Percentiles rank a stretch among this genome's conserved stretches.
Conservation (phyloP, 1,284 basidiomycete species). For the Inonotus hispidus region DNA sequence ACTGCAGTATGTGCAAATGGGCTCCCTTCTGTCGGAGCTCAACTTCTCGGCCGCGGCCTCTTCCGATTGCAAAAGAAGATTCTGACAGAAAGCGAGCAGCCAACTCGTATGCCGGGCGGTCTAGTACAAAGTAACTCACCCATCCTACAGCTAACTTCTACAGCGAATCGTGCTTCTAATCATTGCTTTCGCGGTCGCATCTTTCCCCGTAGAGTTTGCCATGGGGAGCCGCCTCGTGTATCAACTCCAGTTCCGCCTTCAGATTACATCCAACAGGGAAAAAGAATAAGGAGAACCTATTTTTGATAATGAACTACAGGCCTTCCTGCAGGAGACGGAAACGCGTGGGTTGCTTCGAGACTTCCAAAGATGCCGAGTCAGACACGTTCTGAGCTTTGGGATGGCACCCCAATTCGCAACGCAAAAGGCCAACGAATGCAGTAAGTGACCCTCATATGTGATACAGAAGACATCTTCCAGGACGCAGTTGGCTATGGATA, state of each 20-base stretch:
- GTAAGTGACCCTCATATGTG: neutral
- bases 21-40: neutral
- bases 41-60: neutral
- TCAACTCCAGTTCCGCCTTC: neutral
- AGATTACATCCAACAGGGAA: neutral
- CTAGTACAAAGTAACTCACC: neutral
- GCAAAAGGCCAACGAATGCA: neutral
- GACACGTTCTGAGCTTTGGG: neutral
- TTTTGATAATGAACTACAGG: neutral
- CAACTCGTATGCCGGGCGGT: neutral
- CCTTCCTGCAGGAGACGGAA: neutral
- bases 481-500: neutral
- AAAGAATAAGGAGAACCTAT: slow-evolving; percentile 2
- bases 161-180: neutral
- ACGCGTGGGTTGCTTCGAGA: neutral
- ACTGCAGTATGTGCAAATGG: neutral
- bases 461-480: neutral
- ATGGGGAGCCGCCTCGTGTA: neutral
- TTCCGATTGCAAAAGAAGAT: neutral
- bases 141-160: neutral
- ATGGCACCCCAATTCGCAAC: neutral
- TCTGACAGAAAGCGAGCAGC: slow-evolving; percentile 6
- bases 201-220: neutral
- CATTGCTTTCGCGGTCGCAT: neutral
- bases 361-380: neutral